These are phyloP conservation scores for Pseudodiploospora longispora DNA, from an alignment of 2,329 filamentous ascomycete genomes.

Conservation along the genomic window DNA sequence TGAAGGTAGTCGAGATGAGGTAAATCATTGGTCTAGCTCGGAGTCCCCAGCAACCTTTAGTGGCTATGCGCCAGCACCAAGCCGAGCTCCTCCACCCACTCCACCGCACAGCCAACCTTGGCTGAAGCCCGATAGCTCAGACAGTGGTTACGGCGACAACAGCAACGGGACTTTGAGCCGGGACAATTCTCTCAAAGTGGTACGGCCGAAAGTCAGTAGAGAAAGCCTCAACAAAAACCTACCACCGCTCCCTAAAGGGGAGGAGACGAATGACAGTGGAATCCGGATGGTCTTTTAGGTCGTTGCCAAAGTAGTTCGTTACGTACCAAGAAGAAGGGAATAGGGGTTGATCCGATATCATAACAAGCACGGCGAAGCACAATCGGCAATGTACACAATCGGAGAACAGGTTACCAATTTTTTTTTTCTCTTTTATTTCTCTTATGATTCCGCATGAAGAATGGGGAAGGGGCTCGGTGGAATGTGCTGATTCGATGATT, in stretches of 20 bases:
- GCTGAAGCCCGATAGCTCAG: conserved; percentile 37
- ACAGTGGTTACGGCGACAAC: conserved; percentile 37
- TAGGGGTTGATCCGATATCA: conserved; percentile 8
- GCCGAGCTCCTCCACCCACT: conserved; percentile 30
- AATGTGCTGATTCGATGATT: conserved; percentile 8
- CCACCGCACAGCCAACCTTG: conserved; percentile 22
- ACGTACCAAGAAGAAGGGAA: conserved; percentile 12
- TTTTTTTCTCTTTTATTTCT: conserved; percentile 7
- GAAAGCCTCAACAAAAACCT: conserved; percentile 54
- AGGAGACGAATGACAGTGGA: conserved; percentile 18
- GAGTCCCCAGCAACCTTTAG: conserved; percentile 23
- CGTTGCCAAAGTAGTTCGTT: conserved; percentile 7
- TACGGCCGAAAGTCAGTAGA: conserved; percentile 35
- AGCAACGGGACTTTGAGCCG: conserved; percentile 22
- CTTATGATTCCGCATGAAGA: conserved; percentile 11
- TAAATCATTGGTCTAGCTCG: conserved; percentile 27
- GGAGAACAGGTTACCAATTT: conserved; percentile 1
- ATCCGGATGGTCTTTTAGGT: conserved; percentile 25
- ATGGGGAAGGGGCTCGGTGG: conserved; percentile 9
- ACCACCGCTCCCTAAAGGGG: conserved; percentile 43
- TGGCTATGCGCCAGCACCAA: conserved; percentile 36
- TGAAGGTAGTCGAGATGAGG: conserved; percentile 55
- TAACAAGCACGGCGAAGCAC: conserved; percentile 10
- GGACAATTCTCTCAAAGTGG: conserved; percentile 22
- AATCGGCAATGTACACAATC: conserved; percentile 10